These are phyloP conservation scores for Lachancea lanzarotensis DNA, from an alignment of 805 yeast species.

Conservation along the genomic window DNA sequence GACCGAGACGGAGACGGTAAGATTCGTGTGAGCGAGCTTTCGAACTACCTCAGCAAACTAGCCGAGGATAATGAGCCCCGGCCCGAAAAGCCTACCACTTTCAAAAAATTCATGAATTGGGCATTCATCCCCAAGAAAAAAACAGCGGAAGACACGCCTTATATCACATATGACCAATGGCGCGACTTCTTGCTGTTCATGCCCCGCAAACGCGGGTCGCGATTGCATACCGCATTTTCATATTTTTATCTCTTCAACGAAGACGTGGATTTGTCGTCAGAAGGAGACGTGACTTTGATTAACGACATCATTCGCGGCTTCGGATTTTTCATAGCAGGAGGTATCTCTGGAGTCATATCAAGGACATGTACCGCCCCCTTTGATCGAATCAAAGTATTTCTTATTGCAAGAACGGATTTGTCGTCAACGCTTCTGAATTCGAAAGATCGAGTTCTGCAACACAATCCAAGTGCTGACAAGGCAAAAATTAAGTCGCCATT, in stretches of 20 bases:
- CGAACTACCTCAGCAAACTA: slow-evolving; percentile 52
- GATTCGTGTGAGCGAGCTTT: slow-evolving; percentile 59
- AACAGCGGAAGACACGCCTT: slow-evolving; percentile 30
- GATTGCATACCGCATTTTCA: slow-evolving; percentile 73
- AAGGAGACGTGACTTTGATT: slow-evolving; percentile 85
- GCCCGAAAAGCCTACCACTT: slow-evolving; percentile 8
- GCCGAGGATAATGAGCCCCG: slow-evolving; percentile 27
- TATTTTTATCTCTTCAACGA: slow-evolving; percentile 55
- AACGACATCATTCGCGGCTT: slow-evolving; percentile 75
- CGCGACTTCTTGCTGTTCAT: slow-evolving; percentile 73
- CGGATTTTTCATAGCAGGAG: slow-evolving; percentile 92
- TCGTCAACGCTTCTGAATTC: slow-evolving; percentile 62
- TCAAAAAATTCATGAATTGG: slow-evolving; percentile 26
- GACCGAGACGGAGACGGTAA: slow-evolving; percentile 72
- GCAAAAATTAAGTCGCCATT: slow-evolving; percentile 65
- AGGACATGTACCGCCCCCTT: slow-evolving; percentile 97
- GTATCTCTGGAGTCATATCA: slow-evolving; percentile 90
- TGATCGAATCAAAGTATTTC: slow-evolving; percentile 87
- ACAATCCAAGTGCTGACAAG: slow-evolving; percentile 34
- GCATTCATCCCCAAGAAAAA: slow-evolving; percentile 19
- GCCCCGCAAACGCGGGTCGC: slow-evolving; percentile 72
- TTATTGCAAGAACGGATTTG: slow-evolving; percentile 84
- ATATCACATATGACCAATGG: slow-evolving; percentile 79
- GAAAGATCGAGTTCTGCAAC: slow-evolving; percentile 40
- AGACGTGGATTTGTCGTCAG: slow-evolving; percentile 76